phyloP scores from a whole-genome alignment of 2,329 filamentous ascomycete species.

The Leptographium flavum region DNA sequence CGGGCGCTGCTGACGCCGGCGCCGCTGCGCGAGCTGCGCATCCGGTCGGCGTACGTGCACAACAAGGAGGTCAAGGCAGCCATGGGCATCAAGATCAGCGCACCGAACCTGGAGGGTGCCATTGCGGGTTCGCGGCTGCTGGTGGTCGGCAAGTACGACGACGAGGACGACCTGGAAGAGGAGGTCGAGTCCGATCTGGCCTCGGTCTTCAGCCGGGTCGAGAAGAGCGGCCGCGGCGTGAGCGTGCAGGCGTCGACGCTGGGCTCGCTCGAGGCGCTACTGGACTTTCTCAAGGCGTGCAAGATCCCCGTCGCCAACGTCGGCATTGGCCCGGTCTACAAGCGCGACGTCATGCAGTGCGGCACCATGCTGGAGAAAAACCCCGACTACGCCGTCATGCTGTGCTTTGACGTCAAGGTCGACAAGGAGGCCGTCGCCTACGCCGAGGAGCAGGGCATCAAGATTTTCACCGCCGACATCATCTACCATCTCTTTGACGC shows the following conservation, averaged over 20 bases:
- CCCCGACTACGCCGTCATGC: constrained; percentile 94
- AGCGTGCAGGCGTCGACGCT: constrained; percentile 95
- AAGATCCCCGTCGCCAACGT: constrained; percentile 98
- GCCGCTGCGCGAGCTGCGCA: constrained; percentile 80
- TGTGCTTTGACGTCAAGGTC: constrained; percentile 98
- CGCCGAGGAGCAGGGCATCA: constrained; percentile 87
- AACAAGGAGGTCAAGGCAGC: constrained; percentile 99
- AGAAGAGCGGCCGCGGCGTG: constrained; percentile 85
- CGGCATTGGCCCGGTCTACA: constrained; percentile 93
- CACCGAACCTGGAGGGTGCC: constrained; percentile 85
- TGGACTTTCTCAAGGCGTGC: constrained; percentile 88
- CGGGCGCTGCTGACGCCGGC: constrained; percentile 87
- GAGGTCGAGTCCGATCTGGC: constrained; percentile 94
- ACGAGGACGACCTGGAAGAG: constrained; percentile 91
- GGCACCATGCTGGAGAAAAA: constrained; percentile 94
- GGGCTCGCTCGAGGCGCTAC: constrained; percentile 85
- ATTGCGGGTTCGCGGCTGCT: constrained; percentile 92
- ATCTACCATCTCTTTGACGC: constrained; percentile 97
- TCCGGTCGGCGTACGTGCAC: constrained; percentile 94
- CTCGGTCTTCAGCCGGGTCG: constrained; percentile 78
- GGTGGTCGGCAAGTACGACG: constrained; percentile 86
- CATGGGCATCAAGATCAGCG: constrained; percentile 96
- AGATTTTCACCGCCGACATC: constrained; percentile 96
- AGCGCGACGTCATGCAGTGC: constrained; percentile 91
- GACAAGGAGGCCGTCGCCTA: constrained; percentile 90